Evolutionary conservation across 1,139 yeast genomes (phyloP), one percentile per base, ranked within the genome.

Genomic region (Suhomyces bokatorum): DNA sequence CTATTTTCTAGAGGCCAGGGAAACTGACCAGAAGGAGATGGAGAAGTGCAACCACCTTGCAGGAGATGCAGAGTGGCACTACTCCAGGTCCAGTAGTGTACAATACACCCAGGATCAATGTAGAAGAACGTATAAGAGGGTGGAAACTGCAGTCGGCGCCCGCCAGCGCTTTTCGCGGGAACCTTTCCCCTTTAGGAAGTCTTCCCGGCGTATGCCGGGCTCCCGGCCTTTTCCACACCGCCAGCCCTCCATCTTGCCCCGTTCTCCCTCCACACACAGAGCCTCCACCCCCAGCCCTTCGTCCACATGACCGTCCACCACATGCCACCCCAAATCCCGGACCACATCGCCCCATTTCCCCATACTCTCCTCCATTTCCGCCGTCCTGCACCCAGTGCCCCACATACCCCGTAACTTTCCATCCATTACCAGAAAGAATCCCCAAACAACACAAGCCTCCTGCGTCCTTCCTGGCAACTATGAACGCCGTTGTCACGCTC

Each of bases 401-500:
- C 27, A 29, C 33, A 36, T 36, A 35, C 33, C 37, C 39, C 39
- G 39, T 36, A 29, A 17, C n/a, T 32, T 12, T 5, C 32, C 33
- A 17, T 12, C 29, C 31, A 29, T 34, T 16, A 22, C 30, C 29
- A 20, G n/a, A 20, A 20, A 20, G 24, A 20, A 20, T 20, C 24
- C 24, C 9, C 24, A 20, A n/a, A 20, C 24, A 20, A 4, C 24
- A 20, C 24, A 20, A 20, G 24, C 15, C 15, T 16, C 20, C 34
- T 32, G 22, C 34, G 22, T 8, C 15, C 11, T 20, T 20, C 24
- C 24, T 20, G 24, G 24, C 24, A 20, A 20, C 39, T 14, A 45
- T 45, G 48, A 39, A 60, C 49, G 95, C 90, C 14, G 75, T 82
- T 54, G 82, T 81, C 38, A 83, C 96, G 1, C 70, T 89, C 32